Percentiles rank a stretch among this genome's conserved stretches.
These are phyloP conservation scores for Evernia prunastri DNA, from an alignment of 495 filamentous ascomycete species.

Conservation along the genomic window DNA sequence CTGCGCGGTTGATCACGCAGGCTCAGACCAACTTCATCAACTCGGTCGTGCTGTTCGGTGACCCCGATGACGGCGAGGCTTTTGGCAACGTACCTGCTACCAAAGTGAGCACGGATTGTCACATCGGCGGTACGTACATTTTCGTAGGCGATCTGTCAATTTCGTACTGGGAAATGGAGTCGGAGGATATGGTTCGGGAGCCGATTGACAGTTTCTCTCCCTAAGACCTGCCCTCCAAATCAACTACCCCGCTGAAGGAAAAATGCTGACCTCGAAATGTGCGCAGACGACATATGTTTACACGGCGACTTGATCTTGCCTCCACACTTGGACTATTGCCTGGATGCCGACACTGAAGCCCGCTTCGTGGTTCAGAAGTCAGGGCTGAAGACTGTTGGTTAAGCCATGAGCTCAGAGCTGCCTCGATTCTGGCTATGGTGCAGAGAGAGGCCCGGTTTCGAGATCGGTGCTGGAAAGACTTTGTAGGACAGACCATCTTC, in stretches of 20 bases:
- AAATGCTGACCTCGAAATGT: not conserved
- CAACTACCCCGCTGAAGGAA: too few relatives aligned
- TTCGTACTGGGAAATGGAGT: not conserved
- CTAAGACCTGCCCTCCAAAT: too few relatives aligned
- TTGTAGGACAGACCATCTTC: not conserved
- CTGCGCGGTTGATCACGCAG: slow-evolving; percentile 26
- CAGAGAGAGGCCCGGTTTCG: not conserved
- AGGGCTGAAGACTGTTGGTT: slow-evolving; percentile 7
- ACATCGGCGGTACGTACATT: slow-evolving; percentile 16
- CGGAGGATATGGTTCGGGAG: not conserved
- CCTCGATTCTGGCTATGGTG: not conserved
- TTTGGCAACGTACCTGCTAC: slow-evolving; percentile 26
- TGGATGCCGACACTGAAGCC: slow-evolving; percentile 21
- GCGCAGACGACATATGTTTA: slow-evolving; percentile 33
- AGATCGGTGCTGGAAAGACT: not conserved
- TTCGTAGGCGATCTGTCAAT: not conserved
- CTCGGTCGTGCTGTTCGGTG: slow-evolving; percentile 34
- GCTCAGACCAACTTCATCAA: slow-evolving; percentile 14
- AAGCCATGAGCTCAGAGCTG: not conserved
- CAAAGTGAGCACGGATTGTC: slow-evolving; percentile 33
- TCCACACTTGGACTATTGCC: slow-evolving; percentile 30
- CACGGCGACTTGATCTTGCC: slow-evolving; percentile 28
- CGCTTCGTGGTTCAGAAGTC: slow-evolving; percentile 14
- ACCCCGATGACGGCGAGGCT: slow-evolving; percentile 31
- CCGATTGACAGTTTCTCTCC: not conserved